Evolutionary conservation across 306 rosid species (phyloP), one percentile per base, ranked within the genome.

Genomic region (Cyamopsis tetragonoloba): DNA sequence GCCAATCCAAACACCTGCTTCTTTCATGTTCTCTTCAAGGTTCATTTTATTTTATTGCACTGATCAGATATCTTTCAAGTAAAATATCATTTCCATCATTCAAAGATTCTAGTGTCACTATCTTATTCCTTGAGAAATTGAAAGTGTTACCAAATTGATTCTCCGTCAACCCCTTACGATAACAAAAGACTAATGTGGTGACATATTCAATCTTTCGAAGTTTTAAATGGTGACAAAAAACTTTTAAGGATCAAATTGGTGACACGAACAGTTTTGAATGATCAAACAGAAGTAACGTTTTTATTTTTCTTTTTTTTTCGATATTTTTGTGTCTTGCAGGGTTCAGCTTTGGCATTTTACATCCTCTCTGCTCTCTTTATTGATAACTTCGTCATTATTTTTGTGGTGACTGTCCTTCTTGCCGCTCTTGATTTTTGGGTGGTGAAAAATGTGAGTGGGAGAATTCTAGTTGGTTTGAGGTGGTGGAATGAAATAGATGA

Each of bases 401-500:
- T 90, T 42, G 95, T 90, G 82, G 87, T 80, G 77, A 85, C 97
- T 60, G 97, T 86, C 62, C 88, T 90, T 72, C 91, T 90, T 7
- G 83, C 88, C 17, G 97, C 97, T 24, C 83, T 90, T 71, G 97
- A 90, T 71, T 90, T 90, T 75, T 90, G 97, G 97, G 97, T 90
- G 0, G 97, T 90, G 37, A 90, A 90, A 87, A 90, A 90, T 77
- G 92, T 90, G 68, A 90, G 97, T 72, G 97, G 97, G 39, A 87
- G 95, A 49, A 90, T 90, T 44, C 77, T 90, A 71, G 97, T 90
- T 70, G 97, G 97, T 50, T 67, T 90, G 81, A 86, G 97, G 83
- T 90, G 97, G 97, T 90, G 97, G 95, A 90, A 90, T 82, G 97
- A 90, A 69, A 90, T 85, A 68, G 75, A 90, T 77, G 95, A 90